These are phyloP conservation scores for Hymenoscyphus occultus DNA, from an alignment of 2,329 filamentous ascomycete genomes.

Conservation along the genomic window DNA sequence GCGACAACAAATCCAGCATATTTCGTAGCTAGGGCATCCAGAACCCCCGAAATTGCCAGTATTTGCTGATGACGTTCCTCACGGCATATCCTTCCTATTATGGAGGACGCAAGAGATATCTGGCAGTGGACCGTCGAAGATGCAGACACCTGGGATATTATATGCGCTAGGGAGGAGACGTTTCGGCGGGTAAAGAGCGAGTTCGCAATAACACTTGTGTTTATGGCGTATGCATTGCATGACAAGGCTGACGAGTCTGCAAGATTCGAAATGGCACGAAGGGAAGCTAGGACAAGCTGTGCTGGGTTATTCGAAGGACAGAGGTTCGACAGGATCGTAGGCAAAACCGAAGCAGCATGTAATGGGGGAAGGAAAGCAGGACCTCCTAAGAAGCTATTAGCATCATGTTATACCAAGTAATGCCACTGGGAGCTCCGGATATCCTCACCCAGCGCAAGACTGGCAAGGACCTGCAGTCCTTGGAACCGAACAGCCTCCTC, in stretches of 20 bases:
- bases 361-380: constrained; percentile 75
- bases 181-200: constrained; percentile 61
- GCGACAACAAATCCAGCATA: constrained; percentile 69
- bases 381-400: constrained; percentile 56
- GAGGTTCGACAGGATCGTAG: constrained; percentile 67
- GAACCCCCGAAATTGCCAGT: constrained; percentile 68
- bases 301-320: constrained; percentile 62
- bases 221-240: constrained; percentile 48
- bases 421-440: neutral
- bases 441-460: constrained; percentile 73
- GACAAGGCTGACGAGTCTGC: constrained; percentile 61
- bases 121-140: constrained; percentile 57
- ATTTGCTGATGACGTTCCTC: constrained; percentile 67
- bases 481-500: constrained; percentile 71
- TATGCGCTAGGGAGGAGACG: constrained; percentile 60
- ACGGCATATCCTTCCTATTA: constrained; percentile 60
- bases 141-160: constrained; percentile 59
- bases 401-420: neutral
- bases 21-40: constrained; percentile 74
- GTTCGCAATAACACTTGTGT: constrained; percentile 54
- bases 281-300: constrained; percentile 67
- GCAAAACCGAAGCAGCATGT: constrained; percentile 63
- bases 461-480: constrained; percentile 79
- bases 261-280: constrained; percentile 72
- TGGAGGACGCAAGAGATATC: constrained; percentile 55